A percentile compares a stretch with the other conserved stretches of the same genome.
Evolutionary conservation across 768 basidiomycete genomes (phyloP).

Genomic region (Podaxis pistillaris): DNA sequence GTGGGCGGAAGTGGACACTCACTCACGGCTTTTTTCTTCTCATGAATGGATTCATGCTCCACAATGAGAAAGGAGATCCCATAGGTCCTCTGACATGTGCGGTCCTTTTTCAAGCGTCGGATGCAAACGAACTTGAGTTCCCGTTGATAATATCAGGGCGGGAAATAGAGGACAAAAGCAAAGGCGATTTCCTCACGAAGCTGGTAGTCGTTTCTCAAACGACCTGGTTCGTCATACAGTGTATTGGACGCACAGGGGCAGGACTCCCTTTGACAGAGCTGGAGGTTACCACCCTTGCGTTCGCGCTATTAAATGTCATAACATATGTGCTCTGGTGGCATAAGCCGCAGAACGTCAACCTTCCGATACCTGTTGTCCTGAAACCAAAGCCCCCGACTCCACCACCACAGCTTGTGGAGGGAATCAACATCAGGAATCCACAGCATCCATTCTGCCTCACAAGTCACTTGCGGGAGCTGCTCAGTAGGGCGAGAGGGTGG

Average conservation of each 20-base stretch:
- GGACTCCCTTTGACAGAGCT: not conserved
- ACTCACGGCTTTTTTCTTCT: constrained; percentile 16
- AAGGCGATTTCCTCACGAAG: constrained; percentile 24
- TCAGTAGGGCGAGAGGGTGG: too few species aligned
- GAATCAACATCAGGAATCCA: not conserved
- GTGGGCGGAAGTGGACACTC: constrained; percentile 12
- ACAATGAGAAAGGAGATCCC: not conserved
- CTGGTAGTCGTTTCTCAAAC: constrained; percentile 21
- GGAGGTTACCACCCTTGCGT: constrained; percentile 6
- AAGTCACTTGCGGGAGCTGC: not conserved
- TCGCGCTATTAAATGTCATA: constrained; percentile 6
- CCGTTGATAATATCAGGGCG: constrained; percentile 8
- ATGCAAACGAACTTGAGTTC: not conserved
- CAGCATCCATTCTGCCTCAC: not conserved
- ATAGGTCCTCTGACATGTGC: not conserved
- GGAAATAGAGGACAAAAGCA: constrained; percentile 26
- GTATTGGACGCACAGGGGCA: not conserved
- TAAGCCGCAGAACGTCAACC: constrained; percentile 1
- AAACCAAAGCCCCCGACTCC: not conserved
- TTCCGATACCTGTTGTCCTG: not conserved
- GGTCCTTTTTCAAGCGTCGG: not conserved
- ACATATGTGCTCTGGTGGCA: constrained; percentile 10
- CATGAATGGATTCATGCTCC: constrained; percentile 17
- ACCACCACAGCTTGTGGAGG: not conserved
- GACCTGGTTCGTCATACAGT: constrained; percentile 20